Evolutionary conservation across 495 filamentous ascomycete genomes (phyloP).

Genomic region (Lepraria neglecta): DNA sequence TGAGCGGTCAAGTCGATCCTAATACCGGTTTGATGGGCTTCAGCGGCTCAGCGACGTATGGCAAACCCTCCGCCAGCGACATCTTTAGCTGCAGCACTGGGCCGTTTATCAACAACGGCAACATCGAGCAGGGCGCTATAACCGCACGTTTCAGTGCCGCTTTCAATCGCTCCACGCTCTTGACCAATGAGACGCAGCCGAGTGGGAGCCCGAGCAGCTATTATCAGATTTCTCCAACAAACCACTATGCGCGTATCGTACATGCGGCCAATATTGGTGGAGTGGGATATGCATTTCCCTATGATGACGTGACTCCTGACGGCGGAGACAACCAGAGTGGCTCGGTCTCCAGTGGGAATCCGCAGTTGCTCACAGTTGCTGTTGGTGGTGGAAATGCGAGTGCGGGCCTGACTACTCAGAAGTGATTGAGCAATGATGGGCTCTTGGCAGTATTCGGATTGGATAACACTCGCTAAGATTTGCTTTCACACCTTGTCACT

Average conservation of each 20-base stretch:
- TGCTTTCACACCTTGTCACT: neutral
- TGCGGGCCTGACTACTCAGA: constrained; percentile 2
- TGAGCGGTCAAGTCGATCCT: constrained; percentile 45
- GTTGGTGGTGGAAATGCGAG: constrained; percentile 48
- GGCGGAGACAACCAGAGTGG: constrained; percentile 57
- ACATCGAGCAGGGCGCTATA: constrained; percentile 45
- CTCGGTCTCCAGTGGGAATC: constrained; percentile 51
- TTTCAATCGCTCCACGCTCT: constrained; percentile 60
- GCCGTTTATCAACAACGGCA: constrained; percentile 49
- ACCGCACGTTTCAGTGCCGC: constrained; percentile 62
- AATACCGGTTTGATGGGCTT: constrained; percentile 46
- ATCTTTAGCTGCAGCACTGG: constrained; percentile 70
- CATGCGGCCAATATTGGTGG: constrained; percentile 57
- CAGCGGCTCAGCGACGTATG: constrained; percentile 41
- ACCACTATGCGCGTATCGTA: constrained; percentile 64
- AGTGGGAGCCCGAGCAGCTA: constrained; percentile 42
- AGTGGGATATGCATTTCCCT: constrained; percentile 70
- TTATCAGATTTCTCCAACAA: constrained; percentile 54
- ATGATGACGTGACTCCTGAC: constrained; percentile 63
- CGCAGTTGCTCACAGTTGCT: constrained; percentile 52
- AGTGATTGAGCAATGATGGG: neutral
- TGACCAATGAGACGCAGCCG: constrained; percentile 45
- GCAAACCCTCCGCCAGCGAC: constrained; percentile 52
- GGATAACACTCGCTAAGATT: constrained; percentile 3
- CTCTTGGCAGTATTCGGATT: neutral